Evolutionary conservation across 1,284 basidiomycete species (phyloP), one percentile per base, ranked within the genome.

Genomic region (Butyriboletus appendiculatus): DNA sequence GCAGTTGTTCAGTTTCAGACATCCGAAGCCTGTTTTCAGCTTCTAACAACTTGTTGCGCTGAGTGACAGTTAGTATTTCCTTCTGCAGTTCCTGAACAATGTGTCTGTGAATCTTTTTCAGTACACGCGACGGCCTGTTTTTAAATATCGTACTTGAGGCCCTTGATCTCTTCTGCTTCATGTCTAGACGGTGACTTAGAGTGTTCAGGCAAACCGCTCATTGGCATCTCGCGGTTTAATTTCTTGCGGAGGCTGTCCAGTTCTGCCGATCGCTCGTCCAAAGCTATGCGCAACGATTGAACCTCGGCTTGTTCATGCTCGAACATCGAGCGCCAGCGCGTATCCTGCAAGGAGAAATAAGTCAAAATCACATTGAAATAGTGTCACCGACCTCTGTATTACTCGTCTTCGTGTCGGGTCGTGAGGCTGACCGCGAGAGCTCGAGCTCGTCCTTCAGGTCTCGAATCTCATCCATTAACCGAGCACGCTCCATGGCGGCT

Each of bases 11-110:
- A 7, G 82, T 81, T 69, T 92, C 90, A n/a, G 86, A 80, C 45
- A 81, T 70, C 45, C 95, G 75, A 32, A 91, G 75, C 56, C 80
- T 79, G 59, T 93, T 91, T 75, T 96, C 93, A 10, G 82, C 79
- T 66, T 92, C 84, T 33, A 93, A 73, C 38, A 87, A 70, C 65
- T 88, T 90, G 69, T 84, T 85, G 60, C 80, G 79, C 56, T 89
- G 84, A 22, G 78, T 73, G 10, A 84, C 71, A n/a, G 79, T 74
- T 5, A 82, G 69, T 62, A 85, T 92, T 73, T 96, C 94, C 61
- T 90, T 86, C 67, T 91, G 90, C 42, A 96, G 77, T 64, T 94
- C 90, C 64, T 92, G 88, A 26, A 96, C 84, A 62, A 97, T 92
- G 67, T 93, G 89, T 70, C 89, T 92, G 61, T 14, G 6, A 53